These are phyloP conservation scores for Thielaviopsis euricoi DNA, from an alignment of 2,329 filamentous ascomycete genomes.

Conservation along the genomic window DNA sequence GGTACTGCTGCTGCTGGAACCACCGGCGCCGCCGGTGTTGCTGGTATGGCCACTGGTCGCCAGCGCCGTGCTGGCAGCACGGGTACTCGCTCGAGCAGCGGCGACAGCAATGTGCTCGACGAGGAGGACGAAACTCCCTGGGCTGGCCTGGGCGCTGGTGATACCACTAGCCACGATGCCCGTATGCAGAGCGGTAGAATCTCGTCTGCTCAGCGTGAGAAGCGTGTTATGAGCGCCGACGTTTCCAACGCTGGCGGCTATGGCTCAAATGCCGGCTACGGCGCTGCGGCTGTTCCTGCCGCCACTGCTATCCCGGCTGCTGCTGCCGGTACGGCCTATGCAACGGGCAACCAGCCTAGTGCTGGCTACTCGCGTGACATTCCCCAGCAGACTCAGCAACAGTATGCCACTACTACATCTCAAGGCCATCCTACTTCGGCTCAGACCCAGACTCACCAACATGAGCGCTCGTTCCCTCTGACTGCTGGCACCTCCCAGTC, in stretches of 20 bases:
- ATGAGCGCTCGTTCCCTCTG: neutral
- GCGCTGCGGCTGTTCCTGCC: neutral
- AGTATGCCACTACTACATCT: neutral
- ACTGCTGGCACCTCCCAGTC: neutral
- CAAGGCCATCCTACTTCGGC: neutral
- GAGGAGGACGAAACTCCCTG: neutral
- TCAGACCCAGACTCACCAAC: neutral
- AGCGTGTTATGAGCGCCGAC: neutral
- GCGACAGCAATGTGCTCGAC: neutral
- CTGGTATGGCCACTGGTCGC: neutral
- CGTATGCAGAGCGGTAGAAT: neutral
- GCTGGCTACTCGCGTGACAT: neutral
- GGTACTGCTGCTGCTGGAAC: neutral
- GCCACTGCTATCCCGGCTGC: neutral
- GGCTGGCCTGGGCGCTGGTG: neutral
- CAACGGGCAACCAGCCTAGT: neutral
- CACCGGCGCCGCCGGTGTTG: neutral
- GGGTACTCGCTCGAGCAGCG: neutral
- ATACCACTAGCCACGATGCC: neutral
- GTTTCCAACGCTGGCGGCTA: neutral
- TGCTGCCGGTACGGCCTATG: neutral
- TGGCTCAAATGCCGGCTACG: neutral
- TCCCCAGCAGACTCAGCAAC: neutral
- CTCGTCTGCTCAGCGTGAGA: neutral
- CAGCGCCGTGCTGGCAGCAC: neutral